phyloP scores from a whole-genome alignment of 768 basidiomycete genomes.

The Macrocybe gigantea region DNA sequence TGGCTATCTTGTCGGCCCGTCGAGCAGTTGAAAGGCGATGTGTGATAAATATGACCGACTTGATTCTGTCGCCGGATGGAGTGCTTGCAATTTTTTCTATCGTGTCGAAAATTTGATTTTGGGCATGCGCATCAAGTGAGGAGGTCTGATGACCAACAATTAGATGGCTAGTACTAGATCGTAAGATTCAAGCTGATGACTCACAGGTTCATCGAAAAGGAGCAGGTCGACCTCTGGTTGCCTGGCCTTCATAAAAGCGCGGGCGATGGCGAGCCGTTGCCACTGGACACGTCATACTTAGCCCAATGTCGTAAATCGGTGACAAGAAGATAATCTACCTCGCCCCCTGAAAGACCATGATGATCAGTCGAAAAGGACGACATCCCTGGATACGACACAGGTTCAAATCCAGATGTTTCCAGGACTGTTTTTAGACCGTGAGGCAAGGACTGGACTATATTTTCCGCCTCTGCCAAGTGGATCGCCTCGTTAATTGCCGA shows the following conservation, averaged over 20 bases:
- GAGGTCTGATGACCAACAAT: conserved; percentile 50
- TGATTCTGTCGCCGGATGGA: conserved; percentile 49
- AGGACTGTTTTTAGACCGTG: conserved; percentile 70
- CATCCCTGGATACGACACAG: conserved; percentile 40
- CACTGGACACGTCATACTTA: conserved; percentile 40
- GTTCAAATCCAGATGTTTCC: conserved; percentile 56
- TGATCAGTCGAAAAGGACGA: conserved; percentile 26
- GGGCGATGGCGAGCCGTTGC: conserved; percentile 82
- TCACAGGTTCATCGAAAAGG: conserved; percentile 80
- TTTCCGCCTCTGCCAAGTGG: conserved; percentile 63
- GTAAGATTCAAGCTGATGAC: conserved; percentile 15
- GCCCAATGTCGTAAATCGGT: neutral
- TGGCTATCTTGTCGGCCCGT: conserved; percentile 79
- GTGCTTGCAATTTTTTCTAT: conserved; percentile 60
- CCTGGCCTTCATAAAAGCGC: conserved; percentile 81
- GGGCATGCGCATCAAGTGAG: conserved; percentile 74
- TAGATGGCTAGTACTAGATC: conserved; percentile 1
- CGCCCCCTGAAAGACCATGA: conserved; percentile 79
- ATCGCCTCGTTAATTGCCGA: conserved; percentile 61
- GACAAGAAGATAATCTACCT: conserved; percentile 41
- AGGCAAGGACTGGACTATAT: conserved; percentile 60
- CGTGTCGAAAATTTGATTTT: conserved; percentile 74
- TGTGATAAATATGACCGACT: conserved; percentile 80
- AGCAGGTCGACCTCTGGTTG: conserved; percentile 73
- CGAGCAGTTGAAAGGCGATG: conserved; percentile 78